phyloP scores from a whole-genome alignment of 768 basidiomycete species.

The Pluteus cervinus region DNA sequence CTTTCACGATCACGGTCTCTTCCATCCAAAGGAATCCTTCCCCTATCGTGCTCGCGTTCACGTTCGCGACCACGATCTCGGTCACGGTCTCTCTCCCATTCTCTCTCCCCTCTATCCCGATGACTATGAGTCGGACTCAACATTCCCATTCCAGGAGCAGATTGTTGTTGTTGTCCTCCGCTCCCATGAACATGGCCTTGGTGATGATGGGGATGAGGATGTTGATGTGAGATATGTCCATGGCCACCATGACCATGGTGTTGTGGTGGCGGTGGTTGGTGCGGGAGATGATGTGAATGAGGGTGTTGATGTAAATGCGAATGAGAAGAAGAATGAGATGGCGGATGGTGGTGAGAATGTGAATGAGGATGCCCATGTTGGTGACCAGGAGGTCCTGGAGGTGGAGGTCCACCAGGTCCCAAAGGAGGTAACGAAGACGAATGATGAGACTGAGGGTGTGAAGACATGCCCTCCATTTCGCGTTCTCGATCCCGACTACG shows the following conservation, averaged over 20 bases:
- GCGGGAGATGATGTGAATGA: slow-evolving; percentile 4
- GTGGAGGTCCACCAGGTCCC: too few relatives aligned
- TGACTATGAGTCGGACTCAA: too few relatives aligned
- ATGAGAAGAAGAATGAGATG: too few relatives aligned
- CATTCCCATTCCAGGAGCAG: too few relatives aligned
- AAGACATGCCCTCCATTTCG: too few relatives aligned
- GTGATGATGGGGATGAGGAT: slow-evolving; percentile 4
- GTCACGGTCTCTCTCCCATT: not conserved
- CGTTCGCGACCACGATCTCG: slow-evolving; percentile 4
- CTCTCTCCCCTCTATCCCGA: slow-evolving; percentile 5
- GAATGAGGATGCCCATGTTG: slow-evolving; percentile 5
- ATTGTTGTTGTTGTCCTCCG: too few relatives aligned
- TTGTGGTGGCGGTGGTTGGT: slow-evolving; percentile 2
- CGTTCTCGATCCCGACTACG: too few relatives aligned
- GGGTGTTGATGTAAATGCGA: slow-evolving; percentile 4
- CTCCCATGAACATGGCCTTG: not conserved
- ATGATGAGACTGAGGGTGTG: too few relatives aligned
- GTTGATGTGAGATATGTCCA: slow-evolving; percentile 2
- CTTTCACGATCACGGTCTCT: slow-evolving; percentile 1
- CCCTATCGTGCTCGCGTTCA: not conserved
- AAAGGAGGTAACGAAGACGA: too few relatives aligned
- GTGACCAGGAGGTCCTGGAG: slow-evolving; percentile 2
- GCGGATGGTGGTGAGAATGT: slow-evolving; percentile 4
- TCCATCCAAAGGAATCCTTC: not conserved
- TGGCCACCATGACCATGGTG: slow-evolving; percentile 7